Evolutionary conservation across 768 basidiomycete genomes (phyloP), one percentile per base, ranked within the genome.

Genomic region (Suillus weaverae): DNA sequence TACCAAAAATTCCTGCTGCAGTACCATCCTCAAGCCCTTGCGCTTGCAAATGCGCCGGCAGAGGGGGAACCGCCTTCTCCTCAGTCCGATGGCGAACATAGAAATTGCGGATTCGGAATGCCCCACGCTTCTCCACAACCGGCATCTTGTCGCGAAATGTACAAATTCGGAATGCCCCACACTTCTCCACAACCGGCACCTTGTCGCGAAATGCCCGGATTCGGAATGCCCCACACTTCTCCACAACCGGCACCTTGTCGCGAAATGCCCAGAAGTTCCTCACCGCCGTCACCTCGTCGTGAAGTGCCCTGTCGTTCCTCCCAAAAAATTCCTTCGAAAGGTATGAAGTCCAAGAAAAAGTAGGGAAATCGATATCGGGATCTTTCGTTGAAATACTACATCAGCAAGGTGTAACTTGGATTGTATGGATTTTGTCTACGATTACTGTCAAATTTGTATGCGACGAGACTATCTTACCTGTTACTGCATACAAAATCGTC

Each of bases 1-100:
- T 69, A 72, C 18, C 13, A 59, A 1, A 67, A 74, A 54, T 2
- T 73, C 5, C 20, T 75, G 11, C 65, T 38, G 22, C 61, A 39
- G 16, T 57, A 46, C 20, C 62, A 59, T 5, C 62, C 66, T 20
- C 10, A 0, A 10, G 39, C 57, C 26, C 38, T 59, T 18, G 57
- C 57, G 26, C 57, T 20, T 30, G 57, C 57, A n/a, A 30, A 59
- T 32, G 26, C 57, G 39, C 56, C 56, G 1, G 11, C 18, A 20
- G 16, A 32, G 30, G 10, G 7, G 6, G 26, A 51, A 7, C 16
- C 26, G 14, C 1, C 48, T 4, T 18, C 32, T 26, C 11, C 48
- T 7, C 46, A n/a, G 20, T 20, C 43, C n/a, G 43, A 44, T 44
- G 20, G 20, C 8, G 43, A 20, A n/a, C 18, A 10, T 44, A 7